A percentile compares a stretch with the other conserved stretches of the same genome.
Evolutionary conservation across 257 asterid genomes (phyloP).

Genomic region (Capsicum rhomboideum): DNA sequence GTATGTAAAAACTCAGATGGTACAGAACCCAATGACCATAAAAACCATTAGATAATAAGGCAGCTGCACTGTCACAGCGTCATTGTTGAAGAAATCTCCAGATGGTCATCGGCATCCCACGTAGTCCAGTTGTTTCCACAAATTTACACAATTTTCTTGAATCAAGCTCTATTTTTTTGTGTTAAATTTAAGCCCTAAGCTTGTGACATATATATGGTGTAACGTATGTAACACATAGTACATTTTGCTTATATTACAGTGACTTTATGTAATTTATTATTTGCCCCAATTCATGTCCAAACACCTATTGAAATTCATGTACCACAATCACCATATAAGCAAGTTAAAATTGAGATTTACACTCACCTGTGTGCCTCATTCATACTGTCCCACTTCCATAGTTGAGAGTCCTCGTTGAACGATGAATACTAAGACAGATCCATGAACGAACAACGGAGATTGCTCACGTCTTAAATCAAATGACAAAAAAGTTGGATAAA

Average conservation of each 20-base stretch:
- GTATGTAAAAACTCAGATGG: not conserved
- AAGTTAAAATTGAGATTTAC: not conserved
- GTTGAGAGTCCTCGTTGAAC: not conserved
- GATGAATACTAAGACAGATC: not conserved
- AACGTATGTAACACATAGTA: not conserved
- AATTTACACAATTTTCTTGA: not conserved
- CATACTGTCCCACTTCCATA: not conserved
- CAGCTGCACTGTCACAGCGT: not conserved
- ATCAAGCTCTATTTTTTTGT: not conserved
- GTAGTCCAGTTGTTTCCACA: not conserved
- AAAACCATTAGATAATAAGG: not conserved
- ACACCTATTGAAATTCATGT: not conserved
- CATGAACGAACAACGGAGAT: not conserved
- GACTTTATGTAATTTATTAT: not conserved
- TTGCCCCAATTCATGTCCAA: not conserved
- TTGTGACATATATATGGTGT: not conserved
- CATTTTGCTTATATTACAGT: not conserved
- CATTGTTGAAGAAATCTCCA: not conserved
- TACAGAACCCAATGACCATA: not conserved
- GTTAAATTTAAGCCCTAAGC: not conserved
- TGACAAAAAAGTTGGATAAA: not conserved
- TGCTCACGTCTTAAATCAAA: not conserved
- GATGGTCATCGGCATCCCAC: not conserved
- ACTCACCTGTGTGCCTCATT: not conserved
- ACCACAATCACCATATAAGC: not conserved